Conservation (phyloP, 2,329 filamentous ascomycete genomes). For the Cladophialophora chaetospira region DNA sequence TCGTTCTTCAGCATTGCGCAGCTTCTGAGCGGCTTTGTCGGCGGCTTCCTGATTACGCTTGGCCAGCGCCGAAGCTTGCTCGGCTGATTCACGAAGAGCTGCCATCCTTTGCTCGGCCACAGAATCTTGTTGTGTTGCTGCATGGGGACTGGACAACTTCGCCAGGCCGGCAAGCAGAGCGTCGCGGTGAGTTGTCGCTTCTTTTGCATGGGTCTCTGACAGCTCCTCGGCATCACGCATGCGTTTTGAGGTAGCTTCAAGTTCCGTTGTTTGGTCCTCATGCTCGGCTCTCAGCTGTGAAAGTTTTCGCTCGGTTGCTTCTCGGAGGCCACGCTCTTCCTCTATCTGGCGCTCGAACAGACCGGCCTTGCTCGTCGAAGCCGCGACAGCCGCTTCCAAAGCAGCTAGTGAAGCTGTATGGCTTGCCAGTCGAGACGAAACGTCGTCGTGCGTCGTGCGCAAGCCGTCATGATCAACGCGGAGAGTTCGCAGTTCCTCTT, state of each 20-base stretch:
- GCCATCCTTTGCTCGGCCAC: conserved; percentile 59
- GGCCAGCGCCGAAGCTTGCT: conserved; percentile 74
- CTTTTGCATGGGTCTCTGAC: conserved; percentile 80
- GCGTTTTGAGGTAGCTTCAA: conserved; percentile 72
- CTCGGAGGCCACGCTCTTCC: conserved; percentile 76
- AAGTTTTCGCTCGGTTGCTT: conserved; percentile 75
- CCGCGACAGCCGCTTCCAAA: conserved; percentile 73
- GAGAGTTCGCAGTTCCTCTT: conserved; percentile 73
- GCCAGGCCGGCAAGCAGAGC: conserved; percentile 82
- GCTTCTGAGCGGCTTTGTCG: conserved; percentile 80
- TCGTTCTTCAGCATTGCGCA: conserved; percentile 90
- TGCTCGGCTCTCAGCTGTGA: conserved; percentile 77
- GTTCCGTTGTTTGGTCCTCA: conserved; percentile 74
- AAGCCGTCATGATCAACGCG: conserved; percentile 83
- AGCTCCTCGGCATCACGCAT: conserved; percentile 85
- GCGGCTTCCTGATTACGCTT: conserved; percentile 88
- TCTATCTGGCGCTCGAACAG: conserved; percentile 79
- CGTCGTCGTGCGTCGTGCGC: conserved; percentile 67
- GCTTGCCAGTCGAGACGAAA: conserved; percentile 66
- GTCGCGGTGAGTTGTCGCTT: conserved; percentile 81
- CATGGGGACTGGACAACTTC: conserved; percentile 60
- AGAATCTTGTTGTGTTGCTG: conserved; percentile 51
- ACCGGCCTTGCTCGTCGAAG: conserved; percentile 74
- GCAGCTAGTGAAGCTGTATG: conserved; percentile 72
- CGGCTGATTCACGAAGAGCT: conserved; percentile 77